phyloP scores from a whole-genome alignment of 169 alveolate genomes.

The Theileria parva region DNA sequence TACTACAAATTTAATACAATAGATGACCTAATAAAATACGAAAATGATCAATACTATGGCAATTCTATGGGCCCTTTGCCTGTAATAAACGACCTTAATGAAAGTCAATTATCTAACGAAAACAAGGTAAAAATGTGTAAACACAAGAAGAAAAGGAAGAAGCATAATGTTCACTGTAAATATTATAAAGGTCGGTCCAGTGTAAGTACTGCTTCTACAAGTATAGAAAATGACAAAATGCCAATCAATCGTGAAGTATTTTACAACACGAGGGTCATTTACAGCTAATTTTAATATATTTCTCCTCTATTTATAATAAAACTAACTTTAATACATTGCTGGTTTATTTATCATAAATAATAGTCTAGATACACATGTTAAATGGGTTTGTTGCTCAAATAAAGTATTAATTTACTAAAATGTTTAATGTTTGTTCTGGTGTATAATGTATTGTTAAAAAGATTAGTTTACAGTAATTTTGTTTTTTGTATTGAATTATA shows the following conservation, averaged over 20 bases:
- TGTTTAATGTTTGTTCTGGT: too few relatives aligned
- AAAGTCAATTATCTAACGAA: background rate
- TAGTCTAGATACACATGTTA: background rate
- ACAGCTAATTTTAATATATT: background rate
- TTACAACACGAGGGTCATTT: background rate
- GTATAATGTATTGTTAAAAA: background rate
- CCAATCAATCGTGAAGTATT: background rate
- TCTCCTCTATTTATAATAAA: background rate
- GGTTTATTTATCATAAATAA: background rate
- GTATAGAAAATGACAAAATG: background rate
- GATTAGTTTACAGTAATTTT: background rate
- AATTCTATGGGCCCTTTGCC: constrained; percentile 4
- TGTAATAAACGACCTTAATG: background rate
- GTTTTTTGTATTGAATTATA: constrained; percentile 13
- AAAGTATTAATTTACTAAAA: too few relatives aligned
- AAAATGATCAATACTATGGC: constrained; percentile 22
- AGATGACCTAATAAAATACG: constrained; percentile 13
- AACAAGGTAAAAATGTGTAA: background rate
- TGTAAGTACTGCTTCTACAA: constrained; percentile 7
- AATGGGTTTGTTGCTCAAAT: background rate
- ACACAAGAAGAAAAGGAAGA: background rate
- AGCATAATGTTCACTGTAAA: constrained; percentile 5
- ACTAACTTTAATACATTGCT: background rate
- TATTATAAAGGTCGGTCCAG: constrained; percentile 7
- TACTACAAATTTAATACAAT: constrained; percentile 16